These are phyloP conservation scores for Casuarina glauca DNA, from an alignment of 306 rosid genomes.

Conservation along the genomic window DNA sequence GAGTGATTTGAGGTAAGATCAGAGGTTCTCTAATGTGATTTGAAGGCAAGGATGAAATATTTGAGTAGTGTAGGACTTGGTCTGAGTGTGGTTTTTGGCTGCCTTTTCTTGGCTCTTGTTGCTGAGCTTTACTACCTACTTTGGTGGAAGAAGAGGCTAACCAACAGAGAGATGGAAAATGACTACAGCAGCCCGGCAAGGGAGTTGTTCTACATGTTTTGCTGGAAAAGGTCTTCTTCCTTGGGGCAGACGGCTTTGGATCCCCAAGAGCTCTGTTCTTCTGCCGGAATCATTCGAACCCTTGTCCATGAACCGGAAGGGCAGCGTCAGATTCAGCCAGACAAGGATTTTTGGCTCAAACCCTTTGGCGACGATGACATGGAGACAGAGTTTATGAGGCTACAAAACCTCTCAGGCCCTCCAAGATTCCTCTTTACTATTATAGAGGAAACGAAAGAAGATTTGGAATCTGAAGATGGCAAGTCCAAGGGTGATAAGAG, in stretches of 20 bases:
- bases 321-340: conserved; percentile 48
- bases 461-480: conserved; percentile 87
- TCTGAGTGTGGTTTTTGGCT: conserved; percentile 80
- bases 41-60: conserved; percentile 70
- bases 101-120: conserved; percentile 85
- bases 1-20: conserved; percentile 6
- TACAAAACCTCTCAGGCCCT: conserved; percentile 58
- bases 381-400: conserved; percentile 72
- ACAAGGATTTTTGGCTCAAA: conserved; percentile 60
- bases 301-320: conserved; percentile 53
- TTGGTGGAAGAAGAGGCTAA: conserved; percentile 95
- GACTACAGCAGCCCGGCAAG: conserved; percentile 70
- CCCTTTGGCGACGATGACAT: conserved; percentile 70
- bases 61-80: conserved; percentile 96
- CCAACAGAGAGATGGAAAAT: conserved; percentile 62
- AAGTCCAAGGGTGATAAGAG: conserved; percentile 44
- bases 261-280: conserved; percentile 58
- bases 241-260: conserved; percentile 55
- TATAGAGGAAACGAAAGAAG: conserved; percentile 91
- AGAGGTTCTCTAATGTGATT: conserved; percentile 50
- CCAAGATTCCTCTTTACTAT: conserved; percentile 91
- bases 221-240: conserved; percentile 75
- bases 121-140: conserved; percentile 91
- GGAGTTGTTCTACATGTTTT: conserved; percentile 82
- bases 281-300: conserved; percentile 54